These are phyloP conservation scores for Rhodotorula sp. DNA, from an alignment of 1,284 basidiomycete species.

Conservation along the genomic window DNA sequence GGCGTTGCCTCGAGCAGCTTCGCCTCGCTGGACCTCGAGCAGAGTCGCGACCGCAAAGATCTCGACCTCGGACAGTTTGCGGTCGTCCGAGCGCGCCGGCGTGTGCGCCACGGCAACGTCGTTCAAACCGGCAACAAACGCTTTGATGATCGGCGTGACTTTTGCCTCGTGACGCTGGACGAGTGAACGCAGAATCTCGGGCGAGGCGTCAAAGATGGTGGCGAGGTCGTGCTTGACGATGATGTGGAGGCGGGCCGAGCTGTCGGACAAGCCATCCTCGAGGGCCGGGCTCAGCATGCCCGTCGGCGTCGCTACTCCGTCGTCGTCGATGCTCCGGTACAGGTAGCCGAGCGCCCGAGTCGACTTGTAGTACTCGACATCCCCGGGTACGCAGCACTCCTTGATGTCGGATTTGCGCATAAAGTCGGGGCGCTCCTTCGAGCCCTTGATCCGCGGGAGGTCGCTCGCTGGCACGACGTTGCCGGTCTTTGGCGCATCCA, in stretches of 20 bases:
- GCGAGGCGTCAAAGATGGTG: conserved; percentile 4
- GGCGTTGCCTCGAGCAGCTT: conserved; percentile 3
- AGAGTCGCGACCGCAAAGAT: conserved; percentile 33
- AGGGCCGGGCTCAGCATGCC: neutral
- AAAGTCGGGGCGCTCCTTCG: conserved; percentile 35
- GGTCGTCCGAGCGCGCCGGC: conserved; percentile 12
- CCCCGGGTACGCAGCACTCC: neutral
- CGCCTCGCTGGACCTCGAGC: conserved; percentile 12
- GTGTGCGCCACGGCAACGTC: conserved; percentile 27
- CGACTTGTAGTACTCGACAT: conserved; percentile 32
- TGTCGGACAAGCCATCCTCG: neutral
- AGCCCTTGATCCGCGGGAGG: conserved; percentile 16
- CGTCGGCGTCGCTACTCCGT: conserved; percentile 18
- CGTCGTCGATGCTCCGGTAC: conserved; percentile 33
- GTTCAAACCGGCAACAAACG: conserved; percentile 20
- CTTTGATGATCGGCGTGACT: neutral
- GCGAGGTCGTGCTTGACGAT: conserved; percentile 5
- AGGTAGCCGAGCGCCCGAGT: conserved; percentile 35
- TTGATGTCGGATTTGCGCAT: conserved; percentile 14
- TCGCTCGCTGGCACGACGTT: conserved; percentile 16
- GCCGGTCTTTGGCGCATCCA: conserved; percentile 46
- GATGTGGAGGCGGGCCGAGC: neutral
- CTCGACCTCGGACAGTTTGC: conserved; percentile 32
- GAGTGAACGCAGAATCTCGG: neutral
- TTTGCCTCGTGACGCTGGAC: too few species aligned